Percentiles rank a stretch among this genome's conserved stretches.
Evolutionary conservation across 1,139 yeast genomes (phyloP).

Genomic region (Candida pseudoviswanathii): DNA sequence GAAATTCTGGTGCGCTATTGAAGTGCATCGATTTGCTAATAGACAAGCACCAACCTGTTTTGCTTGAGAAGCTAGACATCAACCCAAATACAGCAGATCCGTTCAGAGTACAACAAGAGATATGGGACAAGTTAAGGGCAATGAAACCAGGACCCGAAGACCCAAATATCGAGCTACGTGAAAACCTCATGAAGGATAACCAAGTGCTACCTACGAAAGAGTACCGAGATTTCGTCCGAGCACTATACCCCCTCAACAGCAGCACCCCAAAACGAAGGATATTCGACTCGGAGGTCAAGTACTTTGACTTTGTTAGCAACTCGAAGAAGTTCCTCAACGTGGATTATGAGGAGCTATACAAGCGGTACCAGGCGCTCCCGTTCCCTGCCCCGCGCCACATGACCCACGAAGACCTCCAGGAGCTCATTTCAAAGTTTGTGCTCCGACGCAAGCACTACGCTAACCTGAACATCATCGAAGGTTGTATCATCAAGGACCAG

Average conservation of each 20-base stretch:
- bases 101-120: constrained; percentile 11
- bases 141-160: constrained; percentile 3
- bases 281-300: constrained; percentile 6
- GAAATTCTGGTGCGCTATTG: constrained; percentile 14
- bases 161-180: neutral
- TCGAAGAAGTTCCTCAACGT: constrained; percentile 21
- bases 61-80: constrained; percentile 14
- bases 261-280: neutral
- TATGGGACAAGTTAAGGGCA: constrained; percentile 14
- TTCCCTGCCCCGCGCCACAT: constrained; percentile 36
- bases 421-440: constrained; percentile 32
- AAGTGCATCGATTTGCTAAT: constrained; percentile 17
- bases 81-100: constrained; percentile 4
- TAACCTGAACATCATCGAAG: constrained; percentile 5
- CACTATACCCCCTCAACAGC: constrained; percentile 35
- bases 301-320: constrained; percentile 14
- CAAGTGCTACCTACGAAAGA: constrained; percentile 3
- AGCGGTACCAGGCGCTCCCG: constrained; percentile 39
- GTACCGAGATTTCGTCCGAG: constrained; percentile 28
- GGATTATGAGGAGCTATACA: constrained; percentile 30
- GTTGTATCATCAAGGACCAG: constrained; percentile 1
- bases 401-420: constrained; percentile 37
- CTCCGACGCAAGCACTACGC: constrained; percentile 8
- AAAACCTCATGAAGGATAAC: constrained; percentile 6
- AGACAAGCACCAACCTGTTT: constrained; percentile 14